phyloP scores from a whole-genome alignment of 768 basidiomycete species.

The Filobasidium wieringae region DNA sequence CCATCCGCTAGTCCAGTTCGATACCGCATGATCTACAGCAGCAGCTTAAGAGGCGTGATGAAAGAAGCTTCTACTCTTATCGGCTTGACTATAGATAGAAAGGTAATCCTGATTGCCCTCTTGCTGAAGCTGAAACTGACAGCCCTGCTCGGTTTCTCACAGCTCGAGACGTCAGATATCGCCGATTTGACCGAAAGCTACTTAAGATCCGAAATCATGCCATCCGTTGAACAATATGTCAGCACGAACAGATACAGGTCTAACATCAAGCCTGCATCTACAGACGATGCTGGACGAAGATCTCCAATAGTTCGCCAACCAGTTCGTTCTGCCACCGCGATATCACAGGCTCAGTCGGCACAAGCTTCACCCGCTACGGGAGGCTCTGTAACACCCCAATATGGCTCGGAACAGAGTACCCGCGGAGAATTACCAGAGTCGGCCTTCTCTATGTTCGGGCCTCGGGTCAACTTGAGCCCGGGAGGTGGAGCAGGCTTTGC shows the following conservation, averaged over 20 bases:
- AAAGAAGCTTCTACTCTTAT: slow-evolving; percentile 48
- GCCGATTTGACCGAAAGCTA: slow-evolving; percentile 56
- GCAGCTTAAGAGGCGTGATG: slow-evolving; percentile 51
- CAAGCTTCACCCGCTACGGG: slow-evolving; percentile 12
- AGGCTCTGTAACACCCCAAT: slow-evolving; percentile 20
- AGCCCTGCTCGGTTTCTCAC: slow-evolving; percentile 25
- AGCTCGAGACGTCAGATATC: slow-evolving; percentile 77
- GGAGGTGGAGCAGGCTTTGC: slow-evolving; percentile 32
- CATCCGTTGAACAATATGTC: too few species aligned
- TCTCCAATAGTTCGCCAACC: slow-evolving; percentile 19
- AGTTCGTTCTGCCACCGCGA: slow-evolving; percentile 10
- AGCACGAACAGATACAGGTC: neutral
- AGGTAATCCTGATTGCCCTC: slow-evolving; percentile 33
- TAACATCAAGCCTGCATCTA: slow-evolving; percentile 5
- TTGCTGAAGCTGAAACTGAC: neutral
- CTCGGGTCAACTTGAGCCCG: slow-evolving; percentile 22
- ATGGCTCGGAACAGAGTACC: slow-evolving; percentile 6
- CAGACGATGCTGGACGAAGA: neutral
- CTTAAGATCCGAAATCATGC: slow-evolving; percentile 49
- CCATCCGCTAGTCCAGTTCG: slow-evolving; percentile 70
- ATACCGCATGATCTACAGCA: slow-evolving; percentile 78
- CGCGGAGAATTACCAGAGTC: slow-evolving; percentile 12
- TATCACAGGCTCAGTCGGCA: slow-evolving; percentile 21
- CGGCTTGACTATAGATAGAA: slow-evolving; percentile 41
- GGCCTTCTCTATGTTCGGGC: slow-evolving; percentile 36